Base-by-base conservation (phyloP, 345 rosid genomes). In the Gossypium australe region DNA sequence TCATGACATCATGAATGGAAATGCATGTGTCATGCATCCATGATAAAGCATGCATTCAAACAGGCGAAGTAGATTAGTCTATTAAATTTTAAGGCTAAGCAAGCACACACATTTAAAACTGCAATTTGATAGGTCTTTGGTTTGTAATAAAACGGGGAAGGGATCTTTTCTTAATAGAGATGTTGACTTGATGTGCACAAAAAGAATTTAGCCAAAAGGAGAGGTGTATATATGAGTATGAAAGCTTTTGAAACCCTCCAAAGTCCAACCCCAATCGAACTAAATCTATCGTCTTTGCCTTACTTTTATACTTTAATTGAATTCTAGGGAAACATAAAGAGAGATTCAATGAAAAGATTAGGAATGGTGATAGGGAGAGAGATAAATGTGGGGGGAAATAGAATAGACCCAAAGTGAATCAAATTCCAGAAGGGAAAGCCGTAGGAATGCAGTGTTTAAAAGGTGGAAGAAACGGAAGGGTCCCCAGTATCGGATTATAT, bases 401-500 rank as follows among this genome's bases (percentile, higher is more conserved):
- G 7, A 14, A 27, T 27, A 1, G 20, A 14, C 20, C 44, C 44
- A 8, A 29, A 29, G 0, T 27, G 44, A 61, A 61, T 61, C 43
- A 29, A 61, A 61, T 27, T 61, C 20, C 5, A 20, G 14, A 14
- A 53, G 22, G 51, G 13, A 47, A 47, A 11, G 16, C 51, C 51
- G 12, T 8, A 45, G 49, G 11, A 47, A 47, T 11, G 13, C 13
- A 47, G 48, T 47, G 71, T 49, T 57, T 3, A 68, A 2, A 45
- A 73, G 78, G 78, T 80, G 78, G 64, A 25, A 71, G 70, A 82
- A 81, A 22, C 7, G 8, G 4, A 25, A 16, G 6, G 74, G 83
- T 75, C 64, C 79, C 70, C 22, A 55, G 11, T 59, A 34, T 34
- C 41, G 7, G 41, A 83, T 73, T 80, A 80, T 70, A 83, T 80